These are phyloP conservation scores for Pezicula neosporulosa DNA, from an alignment of 2,329 filamentous ascomycete species.

Conservation along the genomic window DNA sequence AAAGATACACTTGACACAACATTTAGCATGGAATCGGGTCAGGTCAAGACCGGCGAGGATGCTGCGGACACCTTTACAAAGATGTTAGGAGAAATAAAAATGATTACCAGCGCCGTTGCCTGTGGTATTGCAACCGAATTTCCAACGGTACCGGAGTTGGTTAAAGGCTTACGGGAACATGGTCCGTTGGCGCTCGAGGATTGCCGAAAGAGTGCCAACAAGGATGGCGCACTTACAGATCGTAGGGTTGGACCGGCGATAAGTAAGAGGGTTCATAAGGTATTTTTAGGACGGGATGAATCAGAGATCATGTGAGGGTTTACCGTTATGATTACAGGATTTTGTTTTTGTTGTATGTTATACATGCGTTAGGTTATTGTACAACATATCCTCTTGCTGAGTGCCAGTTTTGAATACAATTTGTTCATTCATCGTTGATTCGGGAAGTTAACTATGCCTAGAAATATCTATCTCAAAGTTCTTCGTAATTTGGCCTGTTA, in stretches of 20 bases:
- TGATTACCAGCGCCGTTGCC: constrained; percentile 70
- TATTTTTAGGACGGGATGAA: constrained; percentile 55
- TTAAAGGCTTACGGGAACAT: constrained; percentile 50
- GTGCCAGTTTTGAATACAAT: too few species aligned
- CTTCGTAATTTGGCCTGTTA: too few species aligned
- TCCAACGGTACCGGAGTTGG: constrained; percentile 51
- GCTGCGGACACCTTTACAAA: constrained; percentile 64
- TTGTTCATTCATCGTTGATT: too few species aligned
- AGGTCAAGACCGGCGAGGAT: constrained; percentile 68
- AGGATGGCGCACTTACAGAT: constrained; percentile 52
- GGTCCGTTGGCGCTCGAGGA: constrained; percentile 62
- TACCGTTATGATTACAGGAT: too few species aligned
- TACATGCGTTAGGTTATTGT: too few species aligned
- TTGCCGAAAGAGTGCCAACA: constrained; percentile 54
- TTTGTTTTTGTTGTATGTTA: too few species aligned
- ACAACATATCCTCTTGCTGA: too few species aligned
- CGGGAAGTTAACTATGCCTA: too few species aligned
- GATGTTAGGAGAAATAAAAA: constrained; percentile 73
- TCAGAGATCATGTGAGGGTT: neutral
- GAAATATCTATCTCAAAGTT: too few species aligned
- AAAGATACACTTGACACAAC: constrained; percentile 48
- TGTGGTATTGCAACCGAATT: constrained; percentile 65
- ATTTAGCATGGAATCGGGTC: constrained; percentile 78
- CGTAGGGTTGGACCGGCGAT: constrained; percentile 53
- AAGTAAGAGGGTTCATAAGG: constrained; percentile 55